phyloP scores from a whole-genome alignment of 2,329 filamentous ascomycete genomes.

The Talaromyces sp. region DNA sequence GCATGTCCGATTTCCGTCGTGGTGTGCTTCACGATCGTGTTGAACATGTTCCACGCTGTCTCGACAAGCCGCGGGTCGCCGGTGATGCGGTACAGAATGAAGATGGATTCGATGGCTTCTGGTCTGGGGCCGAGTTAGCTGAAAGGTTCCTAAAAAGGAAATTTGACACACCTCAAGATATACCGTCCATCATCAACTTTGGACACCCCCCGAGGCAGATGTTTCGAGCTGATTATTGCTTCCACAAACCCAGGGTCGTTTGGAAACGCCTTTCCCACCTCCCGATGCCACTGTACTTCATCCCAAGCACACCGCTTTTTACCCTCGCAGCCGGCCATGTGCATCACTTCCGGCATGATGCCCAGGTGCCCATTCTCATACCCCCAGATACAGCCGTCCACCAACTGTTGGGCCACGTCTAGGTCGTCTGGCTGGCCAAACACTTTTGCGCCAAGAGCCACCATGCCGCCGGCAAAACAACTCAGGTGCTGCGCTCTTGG shows the following conservation, averaged over 20 bases:
- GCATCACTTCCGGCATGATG: constrained; percentile 51
- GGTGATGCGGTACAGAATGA: constrained; percentile 87
- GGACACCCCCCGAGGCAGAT: background rate
- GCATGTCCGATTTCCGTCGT: constrained; percentile 63
- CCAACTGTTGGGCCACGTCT: constrained; percentile 46
- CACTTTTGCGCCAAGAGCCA: constrained; percentile 48
- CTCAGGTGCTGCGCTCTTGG: constrained; percentile 47
- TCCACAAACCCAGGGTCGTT: background rate
- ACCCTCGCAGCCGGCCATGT: constrained; percentile 38
- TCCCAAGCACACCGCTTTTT: constrained; percentile 37
- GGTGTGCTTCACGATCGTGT: constrained; percentile 63
- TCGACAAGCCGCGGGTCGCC: constrained; percentile 71
- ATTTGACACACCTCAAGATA: background rate
- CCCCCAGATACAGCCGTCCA: constrained; percentile 53
- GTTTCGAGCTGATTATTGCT: background rate
- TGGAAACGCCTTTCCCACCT: background rate
- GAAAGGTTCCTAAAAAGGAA: background rate
- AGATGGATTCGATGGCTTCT: constrained; percentile 82
- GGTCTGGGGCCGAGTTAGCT: constrained; percentile 47
- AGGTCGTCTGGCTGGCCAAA: constrained; percentile 47
- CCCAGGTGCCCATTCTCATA: constrained; percentile 46
- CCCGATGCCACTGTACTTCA: constrained; percentile 19
- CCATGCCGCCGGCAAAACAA: constrained; percentile 54
- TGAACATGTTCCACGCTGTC: constrained; percentile 82
- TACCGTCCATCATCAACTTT: constrained; percentile 4